Evolutionary conservation across 306 rosid species (phyloP).

Genomic region (Rosa persica): DNA sequence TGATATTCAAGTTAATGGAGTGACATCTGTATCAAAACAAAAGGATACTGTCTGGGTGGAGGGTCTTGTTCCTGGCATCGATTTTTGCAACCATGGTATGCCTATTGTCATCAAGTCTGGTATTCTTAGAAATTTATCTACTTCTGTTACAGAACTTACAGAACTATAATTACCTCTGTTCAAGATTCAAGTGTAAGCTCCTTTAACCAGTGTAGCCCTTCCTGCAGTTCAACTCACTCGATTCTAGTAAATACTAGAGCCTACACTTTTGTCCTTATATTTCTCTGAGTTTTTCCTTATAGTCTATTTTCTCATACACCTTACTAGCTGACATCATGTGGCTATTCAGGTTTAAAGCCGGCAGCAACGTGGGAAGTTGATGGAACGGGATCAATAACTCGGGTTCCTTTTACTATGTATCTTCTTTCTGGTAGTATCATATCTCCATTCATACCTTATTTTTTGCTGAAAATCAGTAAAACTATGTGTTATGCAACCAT

Average conservation of each 20-base stretch:
- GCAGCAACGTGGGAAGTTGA: conserved; percentile 96
- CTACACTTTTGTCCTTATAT: background rate
- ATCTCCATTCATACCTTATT: background rate
- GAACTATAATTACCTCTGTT: background rate
- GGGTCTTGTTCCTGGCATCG: conserved; percentile 98
- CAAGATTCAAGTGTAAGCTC: background rate
- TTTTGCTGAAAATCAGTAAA: conserved; percentile 2
- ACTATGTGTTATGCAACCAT: background rate
- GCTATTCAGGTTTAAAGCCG: conserved; percentile 69
- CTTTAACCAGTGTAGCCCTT: background rate
- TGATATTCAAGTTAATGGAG: conserved; percentile 44
- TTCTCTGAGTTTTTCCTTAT: background rate
- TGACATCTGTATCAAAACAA: conserved; percentile 31
- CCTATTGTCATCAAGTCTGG: conserved; percentile 12
- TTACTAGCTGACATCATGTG: conserved; percentile 24
- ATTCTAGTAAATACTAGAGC: background rate
- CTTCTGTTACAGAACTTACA: background rate
- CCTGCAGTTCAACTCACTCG: background rate
- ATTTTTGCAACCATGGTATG: conserved; percentile 95
- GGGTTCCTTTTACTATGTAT: conserved; percentile 83
- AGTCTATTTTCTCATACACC: background rate
- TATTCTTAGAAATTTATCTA: background rate
- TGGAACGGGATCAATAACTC: conserved; percentile 61
- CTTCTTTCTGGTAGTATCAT: conserved; percentile 72
- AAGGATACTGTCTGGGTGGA: conserved; percentile 83